A percentile compares a stretch with the other conserved stretches of the same genome.
Conservation (phyloP, 2,329 filamentous ascomycete genomes). For the Hypoxylon sp. region DNA sequence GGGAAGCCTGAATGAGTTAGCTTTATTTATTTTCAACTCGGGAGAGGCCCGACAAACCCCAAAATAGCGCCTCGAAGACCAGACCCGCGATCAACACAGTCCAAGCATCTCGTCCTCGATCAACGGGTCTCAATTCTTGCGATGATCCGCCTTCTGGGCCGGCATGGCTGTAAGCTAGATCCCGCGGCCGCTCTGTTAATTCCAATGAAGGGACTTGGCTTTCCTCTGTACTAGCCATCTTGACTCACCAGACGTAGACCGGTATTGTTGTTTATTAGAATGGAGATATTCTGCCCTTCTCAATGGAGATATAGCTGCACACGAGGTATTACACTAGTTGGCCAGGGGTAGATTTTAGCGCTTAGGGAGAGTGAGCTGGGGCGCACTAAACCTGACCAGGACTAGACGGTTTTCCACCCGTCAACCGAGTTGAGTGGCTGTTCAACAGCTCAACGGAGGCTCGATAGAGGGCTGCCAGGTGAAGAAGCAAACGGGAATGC, state of each 20-base stretch:
- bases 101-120: slow-evolving; percentile 22
- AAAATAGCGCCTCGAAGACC: slow-evolving; percentile 22
- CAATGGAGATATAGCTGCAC: background rate
- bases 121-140: slow-evolving; percentile 19
- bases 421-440: too few relatives aligned
- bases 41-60: slow-evolving; percentile 7
- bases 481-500: too few relatives aligned
- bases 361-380: too few relatives aligned
- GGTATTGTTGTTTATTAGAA: background rate
- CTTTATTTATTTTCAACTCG: background rate
- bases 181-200: slow-evolving; percentile 1
- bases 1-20: slow-evolving; percentile 7
- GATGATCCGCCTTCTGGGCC: background rate
- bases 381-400: too few relatives aligned
- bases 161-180: slow-evolving; percentile 5
- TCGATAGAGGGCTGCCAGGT: too few relatives aligned
- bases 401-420: too few relatives aligned
- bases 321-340: too few relatives aligned
- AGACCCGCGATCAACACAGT: slow-evolving; percentile 9
- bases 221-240: slow-evolving; percentile 5
- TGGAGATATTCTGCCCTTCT: background rate
- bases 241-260: background rate
- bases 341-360: too few relatives aligned
- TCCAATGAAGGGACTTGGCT: background rate
- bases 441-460: too few relatives aligned